Base-by-base conservation (phyloP, 371 early-diverging fungal genomes). In the Thermomucor indicae-seudaticae region DNA sequence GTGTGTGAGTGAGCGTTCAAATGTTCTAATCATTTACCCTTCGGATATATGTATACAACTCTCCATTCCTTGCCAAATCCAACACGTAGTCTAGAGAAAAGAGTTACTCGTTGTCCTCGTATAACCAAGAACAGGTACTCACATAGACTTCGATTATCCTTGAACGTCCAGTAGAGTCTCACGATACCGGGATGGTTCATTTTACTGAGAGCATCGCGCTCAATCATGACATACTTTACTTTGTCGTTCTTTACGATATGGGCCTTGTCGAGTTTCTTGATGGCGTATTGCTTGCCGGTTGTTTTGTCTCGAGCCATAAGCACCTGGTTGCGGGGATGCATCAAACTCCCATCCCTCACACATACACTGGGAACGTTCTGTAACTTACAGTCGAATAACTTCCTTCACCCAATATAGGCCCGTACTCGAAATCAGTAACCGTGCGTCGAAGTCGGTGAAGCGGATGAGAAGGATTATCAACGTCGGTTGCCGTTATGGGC, bases 191-290 rank as follows among this genome's bases (percentile, higher is more conserved):
- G 95, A 67, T 96, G 95, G 56, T 80, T 77, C 58, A 93, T 75
- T 49, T 78, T 74, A 55, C 88, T 88, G 25, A 98, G 78, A 0
- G 91, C 89, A 51, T 90, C 86, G 58, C 92, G 88, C 68, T 98
- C 98, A 51, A 91, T 88, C 60, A 85, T 86, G 55, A 94, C 96
- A 67, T 97, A 97, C 64, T 96, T 96, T 44, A 84, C 86, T 71
- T 96, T 96, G 55, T 92, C 88, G 54, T 95, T 91, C 55, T 89
- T 89, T 37, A 94, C 84, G 53, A 93, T 92, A 58, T 92, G 95
- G 44, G 85, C 80, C 67, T 96, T 96, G 65, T 95, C 93, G 11
- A 98, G 81, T 24, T 95, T 85, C 55, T 98, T 98, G 37, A 95
- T 83, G 11, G 98, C 98, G 65, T 84, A 96, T 20, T 80, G 74